Percentiles rank a stretch among this genome's conserved stretches.
Evolutionary conservation across 2,329 filamentous ascomycete species (phyloP).

Genomic region (Neonectria magnoliae): DNA sequence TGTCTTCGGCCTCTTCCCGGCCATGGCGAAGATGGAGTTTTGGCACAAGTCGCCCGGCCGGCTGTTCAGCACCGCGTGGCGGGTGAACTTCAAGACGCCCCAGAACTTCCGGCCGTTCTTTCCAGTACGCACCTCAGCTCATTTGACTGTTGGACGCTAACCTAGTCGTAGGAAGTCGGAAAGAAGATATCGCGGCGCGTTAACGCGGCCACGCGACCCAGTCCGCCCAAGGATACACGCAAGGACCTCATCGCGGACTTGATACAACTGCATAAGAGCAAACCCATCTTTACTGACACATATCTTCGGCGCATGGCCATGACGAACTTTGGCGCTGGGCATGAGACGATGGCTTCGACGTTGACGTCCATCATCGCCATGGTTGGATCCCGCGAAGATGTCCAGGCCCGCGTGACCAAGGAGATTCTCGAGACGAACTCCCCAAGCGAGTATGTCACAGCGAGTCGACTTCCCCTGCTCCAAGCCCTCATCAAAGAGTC

Average conservation of each 20-base stretch:
- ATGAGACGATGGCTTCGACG: constrained; percentile 64
- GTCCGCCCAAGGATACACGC: constrained; percentile 44
- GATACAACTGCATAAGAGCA: constrained; percentile 56
- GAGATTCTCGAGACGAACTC: constrained; percentile 43
- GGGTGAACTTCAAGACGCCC: constrained; percentile 56
- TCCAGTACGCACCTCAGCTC: constrained; percentile 48
- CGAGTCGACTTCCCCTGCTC: constrained; percentile 46
- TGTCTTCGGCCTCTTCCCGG: constrained; percentile 62
- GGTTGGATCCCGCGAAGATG: constrained; percentile 52
- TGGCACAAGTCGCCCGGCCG: constrained; percentile 50
- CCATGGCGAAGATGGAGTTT: constrained; percentile 51
- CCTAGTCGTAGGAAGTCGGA: constrained; percentile 44
- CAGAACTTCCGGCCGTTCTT: constrained; percentile 60
- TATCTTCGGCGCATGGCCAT: constrained; percentile 63
- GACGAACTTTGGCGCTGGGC: constrained; percentile 66
- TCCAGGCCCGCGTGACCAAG: constrained; percentile 47
- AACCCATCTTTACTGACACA: constrained; percentile 56
- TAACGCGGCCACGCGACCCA: constrained; percentile 43
- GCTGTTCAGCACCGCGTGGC: constrained; percentile 55
- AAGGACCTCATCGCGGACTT: constrained; percentile 59
- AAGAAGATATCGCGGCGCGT: constrained; percentile 48
- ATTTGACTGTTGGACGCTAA: neutral
- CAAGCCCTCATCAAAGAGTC: constrained; percentile 62
- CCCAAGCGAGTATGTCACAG: constrained; percentile 35
- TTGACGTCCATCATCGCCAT: constrained; percentile 60